Percentiles rank a stretch among this genome's conserved stretches.
phyloP scores from a whole-genome alignment of 192 early-diverging fungal genomes.

The Radiomyces spectabilis region DNA sequence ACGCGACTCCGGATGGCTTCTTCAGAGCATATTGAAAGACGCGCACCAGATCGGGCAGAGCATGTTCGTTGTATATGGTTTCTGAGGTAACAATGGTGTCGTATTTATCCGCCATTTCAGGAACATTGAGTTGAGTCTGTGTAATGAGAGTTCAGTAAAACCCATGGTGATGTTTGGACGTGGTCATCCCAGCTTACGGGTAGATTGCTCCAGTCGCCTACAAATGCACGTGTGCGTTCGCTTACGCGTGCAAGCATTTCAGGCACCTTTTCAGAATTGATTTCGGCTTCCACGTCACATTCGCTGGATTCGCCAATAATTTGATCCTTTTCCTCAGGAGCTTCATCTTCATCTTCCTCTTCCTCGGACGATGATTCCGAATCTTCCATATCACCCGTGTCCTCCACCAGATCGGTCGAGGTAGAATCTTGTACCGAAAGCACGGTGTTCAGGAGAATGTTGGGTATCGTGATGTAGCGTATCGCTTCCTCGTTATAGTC shows the following conservation, averaged over 20 bases:
- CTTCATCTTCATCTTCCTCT: constrained; percentile 13
- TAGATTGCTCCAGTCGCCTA: constrained; percentile 61
- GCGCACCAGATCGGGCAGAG: constrained; percentile 51
- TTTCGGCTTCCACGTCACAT: constrained; percentile 36
- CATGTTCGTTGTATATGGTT: constrained; percentile 67
- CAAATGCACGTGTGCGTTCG: constrained; percentile 46
- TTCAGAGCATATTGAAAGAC: constrained; percentile 50
- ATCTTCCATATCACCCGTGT: constrained; percentile 14
- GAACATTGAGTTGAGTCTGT: constrained; percentile 34
- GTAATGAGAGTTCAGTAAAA: no score
- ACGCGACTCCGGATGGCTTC: constrained; percentile 41
- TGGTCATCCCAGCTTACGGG: constrained; percentile 13
- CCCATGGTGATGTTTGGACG: no score
- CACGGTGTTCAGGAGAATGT: constrained; percentile 76
- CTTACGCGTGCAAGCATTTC: constrained; percentile 22
- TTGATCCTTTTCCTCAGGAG: constrained; percentile 28
- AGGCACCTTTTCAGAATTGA: constrained; percentile 18
- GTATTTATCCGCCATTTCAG: constrained; percentile 47
- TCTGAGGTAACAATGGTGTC: constrained; percentile 70
- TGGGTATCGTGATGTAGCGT: constrained; percentile 83
- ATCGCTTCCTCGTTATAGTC: constrained; percentile 92
- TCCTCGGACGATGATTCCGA: constrained; percentile 17
- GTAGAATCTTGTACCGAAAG: constrained; percentile 27
- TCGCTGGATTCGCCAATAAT: constrained; percentile 18
- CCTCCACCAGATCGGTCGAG: constrained; percentile 4